Base-by-base conservation (phyloP, 2,329 filamentous ascomycete genomes). In the Pestalotiopsis sp. region DNA sequence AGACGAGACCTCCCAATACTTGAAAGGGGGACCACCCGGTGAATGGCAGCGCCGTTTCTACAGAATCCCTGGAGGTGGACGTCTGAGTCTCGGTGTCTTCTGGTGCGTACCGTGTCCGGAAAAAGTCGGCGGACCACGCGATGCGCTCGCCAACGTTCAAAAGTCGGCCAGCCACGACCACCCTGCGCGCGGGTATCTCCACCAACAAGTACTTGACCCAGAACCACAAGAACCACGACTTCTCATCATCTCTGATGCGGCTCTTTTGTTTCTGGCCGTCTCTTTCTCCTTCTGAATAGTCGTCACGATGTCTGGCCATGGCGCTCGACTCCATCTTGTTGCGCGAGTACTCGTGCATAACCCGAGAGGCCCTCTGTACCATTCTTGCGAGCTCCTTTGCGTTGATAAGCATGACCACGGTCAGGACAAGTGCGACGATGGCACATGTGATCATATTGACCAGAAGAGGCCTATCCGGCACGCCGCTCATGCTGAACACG, bases 401-500 rank as follows among this genome's bases (percentile, higher is more conserved):
- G 14, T 65, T 69, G 65, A 66, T 13, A 1, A 70, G 55, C 20
- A 62, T 65, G 39, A 67, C 13, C 4, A 59, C 62, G 0, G 67
- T 70, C 10, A 70, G 20, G 6, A 64, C 13, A 3, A 70, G 59
- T 9, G 69, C 62, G 20, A 67, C 24, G 9, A 59, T 24, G n/a
- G 69, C 69, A 20, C 56, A 63, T 11, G 57, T 56, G 39, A 71
- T 69, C 68, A 76, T 71, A 9, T 66, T 68, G 9, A 66, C 35
- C 3, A 74, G 44, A n/a, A 74, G 63, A 1, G 57, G 40, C 4
- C n/a, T 30, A 4, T 62, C 57, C 4, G 77, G 76, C 20, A 68
- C 35, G 2, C 67, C 74, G 38, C 64, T 71, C 76, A 78, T 79
- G 57, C 78, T 78, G 67, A 77, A 78, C 3, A 79, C 68, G 38